These are phyloP conservation scores for Epichloe hybrida DNA, from an alignment of 2,329 filamentous ascomycete species.

Conservation along the genomic window DNA sequence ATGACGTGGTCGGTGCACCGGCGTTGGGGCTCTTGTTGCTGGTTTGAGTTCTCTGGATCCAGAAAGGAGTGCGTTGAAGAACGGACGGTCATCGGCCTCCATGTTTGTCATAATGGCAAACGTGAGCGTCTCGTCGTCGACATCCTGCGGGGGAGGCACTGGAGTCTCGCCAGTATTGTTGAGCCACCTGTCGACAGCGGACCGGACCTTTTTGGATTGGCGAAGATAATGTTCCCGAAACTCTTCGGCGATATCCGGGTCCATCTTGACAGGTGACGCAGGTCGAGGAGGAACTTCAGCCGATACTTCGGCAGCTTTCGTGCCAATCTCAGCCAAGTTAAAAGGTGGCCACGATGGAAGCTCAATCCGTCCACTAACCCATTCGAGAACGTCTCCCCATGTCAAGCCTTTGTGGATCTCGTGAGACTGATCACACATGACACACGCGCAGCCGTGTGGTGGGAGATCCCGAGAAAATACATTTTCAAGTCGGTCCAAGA, in stretches of 20 bases:
- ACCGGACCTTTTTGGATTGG: conserved; percentile 87
- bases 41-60: conserved; percentile 44
- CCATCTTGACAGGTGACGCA: conserved; percentile 57
- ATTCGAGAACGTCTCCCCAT: conserved; percentile 91
- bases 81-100: conserved; percentile 57
- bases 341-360: conserved; percentile 85
- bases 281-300: conserved; percentile 46
- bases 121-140: conserved; percentile 85
- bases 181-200: conserved; percentile 86
- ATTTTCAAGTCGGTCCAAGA: conserved; percentile 82
- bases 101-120: conserved; percentile 91
- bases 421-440: conserved; percentile 58
- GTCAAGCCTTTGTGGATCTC: conserved; percentile 62
- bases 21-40: conserved; percentile 53
- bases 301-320: conserved; percentile 45
- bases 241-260: conserved; percentile 88
- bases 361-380: conserved; percentile 78
- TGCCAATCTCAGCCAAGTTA: conserved; percentile 49
- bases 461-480: conserved; percentile 91
- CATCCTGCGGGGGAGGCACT: conserved; percentile 71
- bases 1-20: conserved; percentile 49
- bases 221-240: conserved; percentile 85
- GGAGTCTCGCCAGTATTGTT: conserved; percentile 62
- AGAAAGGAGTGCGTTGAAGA: conserved; percentile 68
- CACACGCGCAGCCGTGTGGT: conserved; percentile 68